Base-by-base conservation (phyloP, 2,329 filamentous ascomycete genomes). In the Delphinella strobiligena region DNA sequence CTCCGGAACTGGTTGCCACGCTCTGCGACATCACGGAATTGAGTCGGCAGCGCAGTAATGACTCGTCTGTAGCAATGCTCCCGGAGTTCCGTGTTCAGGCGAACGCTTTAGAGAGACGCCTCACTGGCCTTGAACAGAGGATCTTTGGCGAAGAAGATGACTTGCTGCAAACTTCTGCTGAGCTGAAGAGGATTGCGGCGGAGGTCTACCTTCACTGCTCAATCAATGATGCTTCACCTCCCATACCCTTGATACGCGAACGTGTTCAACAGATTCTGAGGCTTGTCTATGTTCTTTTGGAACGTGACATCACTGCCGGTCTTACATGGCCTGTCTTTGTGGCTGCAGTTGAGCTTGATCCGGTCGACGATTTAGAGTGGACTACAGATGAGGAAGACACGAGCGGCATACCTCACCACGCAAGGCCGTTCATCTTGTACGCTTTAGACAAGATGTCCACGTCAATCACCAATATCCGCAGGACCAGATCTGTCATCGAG, bases 1-100 rank as follows among this genome's bases (percentile, higher is more conserved):
- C 65, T 32, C 64, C 67, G 0, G 60, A 62, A 14, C 50, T 70
- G 24, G 64, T 66, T 3, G 60, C 61, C 1, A 61, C 70, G 3
- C 49, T 70, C 4, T 67, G 62, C n/a, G 56, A 57, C 0, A 67
- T 68, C 16, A 69, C 64, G 0, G 67, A 70, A 35, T 50, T 71
- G 11, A 66, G 64, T 4, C 55, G 62, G 4, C 50, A 50, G 9
- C 52, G 60, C 5, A 52, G 54, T 9, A 40, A 50, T 4, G 40
- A 43, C 7, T 52, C 54, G 1, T 46, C 56, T 10, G 42, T 49
- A 3, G 44, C 53, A 4, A 32, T 36, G 2, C 41, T 48, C 40
- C n/a, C 41, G 41, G 17, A 37, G 42, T 61, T 63, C 24, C 51
- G 53, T 3, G 44, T 52, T 1, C 52, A 56, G 10, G 49, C 64